A percentile compares a stretch with the other conserved stretches of the same genome.
Evolutionary conservation across 1,284 basidiomycete genomes (phyloP).

Genomic region (Chondrostereum purpureum): DNA sequence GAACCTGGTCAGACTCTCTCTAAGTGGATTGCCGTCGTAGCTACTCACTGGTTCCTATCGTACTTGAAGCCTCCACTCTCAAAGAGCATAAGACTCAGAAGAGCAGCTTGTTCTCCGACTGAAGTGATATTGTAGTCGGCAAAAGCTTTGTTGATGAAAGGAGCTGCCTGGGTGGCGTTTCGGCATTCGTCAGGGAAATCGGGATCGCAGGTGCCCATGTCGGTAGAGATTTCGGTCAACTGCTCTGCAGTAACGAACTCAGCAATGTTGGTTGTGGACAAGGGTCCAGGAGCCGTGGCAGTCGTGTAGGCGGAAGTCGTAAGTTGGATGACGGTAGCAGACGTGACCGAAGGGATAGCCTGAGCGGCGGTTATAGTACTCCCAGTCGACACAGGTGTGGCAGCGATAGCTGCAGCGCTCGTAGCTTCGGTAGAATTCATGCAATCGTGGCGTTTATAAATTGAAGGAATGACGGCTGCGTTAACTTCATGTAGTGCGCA

Average conservation of each 20-base stretch:
- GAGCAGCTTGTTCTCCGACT: conserved; percentile 19
- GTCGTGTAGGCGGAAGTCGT: no score
- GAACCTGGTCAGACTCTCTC: background rate
- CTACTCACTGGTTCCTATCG: conserved; percentile 20
- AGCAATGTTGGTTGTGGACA: background rate
- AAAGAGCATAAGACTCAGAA: conserved; percentile 21
- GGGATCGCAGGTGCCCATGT: conserved; percentile 12
- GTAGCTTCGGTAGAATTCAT: no score
- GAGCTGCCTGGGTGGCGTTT: conserved; percentile 18
- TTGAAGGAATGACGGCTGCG: no score
- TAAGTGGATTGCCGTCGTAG: background rate
- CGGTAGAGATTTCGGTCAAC: conserved; percentile 14
- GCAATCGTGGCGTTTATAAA: no score
- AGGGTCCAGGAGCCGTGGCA: no score
- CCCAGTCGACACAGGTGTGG: no score
- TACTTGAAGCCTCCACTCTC: conserved; percentile 20
- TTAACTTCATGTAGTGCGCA: no score
- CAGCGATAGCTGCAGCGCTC: no score
- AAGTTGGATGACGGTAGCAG: no score
- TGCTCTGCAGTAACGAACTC: conserved; percentile 14
- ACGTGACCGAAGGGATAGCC: no score
- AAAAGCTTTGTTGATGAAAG: conserved; percentile 19
- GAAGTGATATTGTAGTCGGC: conserved; percentile 15
- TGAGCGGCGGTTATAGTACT: no score
- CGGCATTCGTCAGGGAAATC: conserved; percentile 18